Conservation (phyloP, 352 stramenopile species). For the Paralagenidium karlingii region DNA sequence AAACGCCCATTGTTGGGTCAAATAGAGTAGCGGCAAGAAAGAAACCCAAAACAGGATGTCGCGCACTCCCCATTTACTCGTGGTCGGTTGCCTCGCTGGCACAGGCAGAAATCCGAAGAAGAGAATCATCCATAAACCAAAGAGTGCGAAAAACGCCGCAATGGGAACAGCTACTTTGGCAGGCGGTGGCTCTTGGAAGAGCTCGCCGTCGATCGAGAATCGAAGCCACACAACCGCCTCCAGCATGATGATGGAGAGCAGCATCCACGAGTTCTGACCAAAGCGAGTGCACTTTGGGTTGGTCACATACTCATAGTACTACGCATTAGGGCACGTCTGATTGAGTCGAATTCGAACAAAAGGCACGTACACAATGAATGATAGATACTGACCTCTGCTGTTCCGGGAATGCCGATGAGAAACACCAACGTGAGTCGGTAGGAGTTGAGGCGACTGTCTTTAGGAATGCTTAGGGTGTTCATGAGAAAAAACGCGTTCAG, state of each 20-base stretch:
- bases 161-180: slow-evolving; percentile 41
- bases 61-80: slow-evolving; percentile 39
- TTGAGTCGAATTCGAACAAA: too few relatives aligned
- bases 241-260: slow-evolving; percentile 59
- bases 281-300: slow-evolving; percentile 65
- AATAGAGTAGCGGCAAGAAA: slow-evolving; percentile 61
- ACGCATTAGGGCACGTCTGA: background rate
- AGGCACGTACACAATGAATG: background rate
- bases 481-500: slow-evolving; percentile 92
- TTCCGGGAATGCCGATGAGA: slow-evolving; percentile 63
- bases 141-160: slow-evolving; percentile 43
- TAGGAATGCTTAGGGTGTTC: slow-evolving; percentile 76
- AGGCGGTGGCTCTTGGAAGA: slow-evolving; percentile 47
- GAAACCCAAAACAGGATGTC: slow-evolving; percentile 81
- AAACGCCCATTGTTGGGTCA: slow-evolving; percentile 78
- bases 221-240: slow-evolving; percentile 77
- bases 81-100: too few relatives aligned
- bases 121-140: slow-evolving; percentile 62
- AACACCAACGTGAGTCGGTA: slow-evolving; percentile 69
- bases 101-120: slow-evolving; percentile 49
- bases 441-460: slow-evolving; percentile 79
- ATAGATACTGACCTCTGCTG: slow-evolving; percentile 39
- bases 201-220: slow-evolving; percentile 42
- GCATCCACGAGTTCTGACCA: slow-evolving; percentile 78
- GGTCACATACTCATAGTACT: slow-evolving; percentile 81